These are phyloP conservation scores for Spirogloea muscicola DNA, from an alignment of 139 green algal species.

Conservation along the genomic window DNA sequence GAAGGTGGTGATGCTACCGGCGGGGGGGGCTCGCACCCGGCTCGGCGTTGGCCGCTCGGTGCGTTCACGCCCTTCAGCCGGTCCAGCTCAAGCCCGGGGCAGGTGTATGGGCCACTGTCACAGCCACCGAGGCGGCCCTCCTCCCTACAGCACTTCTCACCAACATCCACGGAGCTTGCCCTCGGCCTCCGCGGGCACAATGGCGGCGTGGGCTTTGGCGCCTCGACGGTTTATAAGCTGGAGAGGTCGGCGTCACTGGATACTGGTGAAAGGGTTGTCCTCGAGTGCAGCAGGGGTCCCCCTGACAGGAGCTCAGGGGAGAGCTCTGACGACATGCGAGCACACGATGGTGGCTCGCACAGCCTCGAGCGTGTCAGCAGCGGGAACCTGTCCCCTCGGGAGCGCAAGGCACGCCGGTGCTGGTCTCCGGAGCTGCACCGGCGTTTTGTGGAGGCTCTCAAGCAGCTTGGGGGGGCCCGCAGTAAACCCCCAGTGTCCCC, in stretches of 20 bases:
- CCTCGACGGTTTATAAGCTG: neutral
- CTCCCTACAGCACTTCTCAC: neutral
- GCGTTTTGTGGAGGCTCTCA: constrained; percentile 27
- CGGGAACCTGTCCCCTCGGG: too few relatives aligned
- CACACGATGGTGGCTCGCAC: too few relatives aligned
- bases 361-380: too few relatives aligned
- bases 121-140: neutral
- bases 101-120: neutral
- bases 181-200: neutral
- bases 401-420: constrained; percentile 29
- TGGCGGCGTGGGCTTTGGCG: neutral
- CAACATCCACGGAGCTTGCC: neutral
- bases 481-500: neutral
- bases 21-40: too few relatives aligned
- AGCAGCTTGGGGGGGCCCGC: constrained; percentile 28
- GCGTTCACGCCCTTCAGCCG: neutral
- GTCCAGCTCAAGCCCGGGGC: neutral
- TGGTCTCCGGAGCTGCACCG: constrained; percentile 40
- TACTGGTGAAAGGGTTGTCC: neutral
- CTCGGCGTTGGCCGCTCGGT: neutral
- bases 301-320: neutral
- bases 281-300: neutral
- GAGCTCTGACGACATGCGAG: neutral
- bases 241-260: neutral
- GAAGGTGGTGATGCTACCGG: too few relatives aligned